A percentile compares a stretch with the other conserved stretches of the same genome.
Evolutionary conservation across 225 moss, liverwort and hornwort species (phyloP).

Genomic region (Polytrichum commune): DNA sequence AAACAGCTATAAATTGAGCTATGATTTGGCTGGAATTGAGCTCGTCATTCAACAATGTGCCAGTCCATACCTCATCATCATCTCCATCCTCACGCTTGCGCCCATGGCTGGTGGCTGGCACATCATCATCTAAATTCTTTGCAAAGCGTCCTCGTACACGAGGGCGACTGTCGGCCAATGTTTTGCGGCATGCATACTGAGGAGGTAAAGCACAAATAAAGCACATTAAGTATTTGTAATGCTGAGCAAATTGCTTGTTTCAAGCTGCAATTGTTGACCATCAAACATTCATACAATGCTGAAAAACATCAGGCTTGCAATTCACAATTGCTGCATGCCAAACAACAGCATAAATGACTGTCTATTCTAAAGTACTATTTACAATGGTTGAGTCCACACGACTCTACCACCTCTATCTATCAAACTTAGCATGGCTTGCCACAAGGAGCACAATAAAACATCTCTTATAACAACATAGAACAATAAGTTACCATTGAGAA

Average conservation of each 20-base stretch:
- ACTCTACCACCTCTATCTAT: neutral
- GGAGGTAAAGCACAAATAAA: neutral
- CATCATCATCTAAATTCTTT: conserved; percentile 85
- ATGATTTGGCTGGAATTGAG: neutral
- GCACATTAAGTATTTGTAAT: too few relatives aligned
- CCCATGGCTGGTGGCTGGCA: conserved; percentile 41
- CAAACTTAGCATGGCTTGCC: neutral
- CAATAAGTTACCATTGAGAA: too few relatives aligned
- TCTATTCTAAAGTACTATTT: too few relatives aligned
- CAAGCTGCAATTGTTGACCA: too few relatives aligned
- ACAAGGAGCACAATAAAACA: conserved; percentile 6
- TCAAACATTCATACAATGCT: too few relatives aligned
- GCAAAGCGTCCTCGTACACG: conserved; percentile 96
- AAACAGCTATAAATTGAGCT: neutral
- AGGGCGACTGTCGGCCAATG: conserved; percentile 93
- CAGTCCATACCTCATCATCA: conserved; percentile 74
- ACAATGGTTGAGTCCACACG: too few relatives aligned
- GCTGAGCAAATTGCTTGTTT: too few relatives aligned
- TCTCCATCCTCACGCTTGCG: conserved; percentile 85
- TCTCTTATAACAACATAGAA: too few relatives aligned
- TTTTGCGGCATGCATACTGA: conserved; percentile 97
- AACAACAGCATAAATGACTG: too few relatives aligned
- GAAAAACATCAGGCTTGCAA: too few relatives aligned
- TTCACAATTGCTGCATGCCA: too few relatives aligned
- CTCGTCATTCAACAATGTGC: neutral